A percentile compares a stretch with the other conserved stretches of the same genome.
Evolutionary conservation across 176 grass and related monocot species (phyloP).

Genomic region (Cenchrus purpureus): DNA sequence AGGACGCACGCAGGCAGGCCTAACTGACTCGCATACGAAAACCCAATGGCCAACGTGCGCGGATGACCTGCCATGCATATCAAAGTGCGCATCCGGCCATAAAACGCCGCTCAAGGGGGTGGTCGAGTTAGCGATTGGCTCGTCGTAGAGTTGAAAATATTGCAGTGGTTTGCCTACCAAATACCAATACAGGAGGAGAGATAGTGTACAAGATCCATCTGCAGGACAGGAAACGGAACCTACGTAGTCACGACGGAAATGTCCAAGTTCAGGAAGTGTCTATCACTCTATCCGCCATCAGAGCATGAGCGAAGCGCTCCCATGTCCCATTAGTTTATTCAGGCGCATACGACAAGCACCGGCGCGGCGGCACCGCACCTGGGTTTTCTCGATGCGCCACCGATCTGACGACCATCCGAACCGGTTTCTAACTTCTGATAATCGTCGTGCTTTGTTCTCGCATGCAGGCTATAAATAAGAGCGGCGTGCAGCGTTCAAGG

Average conservation of each 20-base stretch:
- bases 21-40: not conserved
- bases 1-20: not conserved
- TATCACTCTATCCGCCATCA: constrained; percentile 19
- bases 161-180: not conserved
- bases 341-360: constrained; percentile 32
- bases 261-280: constrained; percentile 34
- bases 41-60: not conserved
- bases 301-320: constrained; percentile 13
- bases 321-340: constrained; percentile 11
- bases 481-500: not conserved
- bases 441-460: constrained; percentile 16
- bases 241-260: not conserved
- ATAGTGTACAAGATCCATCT: constrained; percentile 11
- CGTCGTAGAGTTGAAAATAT: too few relatives aligned
- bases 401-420: not conserved
- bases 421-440: not conserved
- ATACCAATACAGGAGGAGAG: not conserved
- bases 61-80: not conserved
- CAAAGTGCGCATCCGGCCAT: not conserved
- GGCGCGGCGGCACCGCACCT: not conserved
- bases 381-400: constrained; percentile 3
- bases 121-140: too few relatives aligned
- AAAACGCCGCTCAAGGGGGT: not conserved
- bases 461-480: constrained; percentile 39
- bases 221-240: not conserved